Base-by-base conservation (phyloP, 148 eudicot species). In the Tetragonia tetragonoides region DNA sequence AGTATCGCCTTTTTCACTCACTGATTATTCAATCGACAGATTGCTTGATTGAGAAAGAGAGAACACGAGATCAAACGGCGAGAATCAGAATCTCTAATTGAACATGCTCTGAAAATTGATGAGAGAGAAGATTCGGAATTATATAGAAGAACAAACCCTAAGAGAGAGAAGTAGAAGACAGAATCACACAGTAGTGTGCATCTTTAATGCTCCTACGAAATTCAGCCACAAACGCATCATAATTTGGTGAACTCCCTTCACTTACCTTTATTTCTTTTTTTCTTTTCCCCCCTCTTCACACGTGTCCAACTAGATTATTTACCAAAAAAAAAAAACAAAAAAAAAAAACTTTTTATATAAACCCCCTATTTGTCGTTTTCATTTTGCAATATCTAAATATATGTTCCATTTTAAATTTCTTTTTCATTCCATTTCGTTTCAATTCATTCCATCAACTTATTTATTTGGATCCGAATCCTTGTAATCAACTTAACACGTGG, bases 61-160 rank as follows among this genome's bases (percentile, higher is more conserved):
- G 10, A 0, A 4, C 8, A 57, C 41, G 21, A 60, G 16, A 38
- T 57, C 59, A 40, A 56, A 49, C 88, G 2, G 6, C 6, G n/a
- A 10, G 37, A 24, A 5, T 28, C 24, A 53, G 40, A 53, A 72
- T 72, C 23, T 34, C 10, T 49, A 5, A 38, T 10, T 11, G 28
- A 69, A 69, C 23, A 46, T 18, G 75, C 46, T 4, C 49, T 34
- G 62, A 12, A 28, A 54, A 28, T 37, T 39, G 7, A 42, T 28
- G 23, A 28, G 41, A 68, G 57, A 76, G 62, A 76, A 70, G 74
- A 70, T 80, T 79, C 67, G n/a, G n/a, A n/a, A n/a, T 10, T 4
- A 41, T 0, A 7, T 2, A 72, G 63, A 56, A 53, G 51, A 49
- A 64, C 23, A 72, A 84, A 76, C 75, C 85, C 85, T 80, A 81